Percentiles rank a stretch among this genome's conserved stretches.
These are phyloP conservation scores for Seiridium unicorne DNA, from an alignment of 2,329 filamentous ascomycete species.

Conservation along the genomic window DNA sequence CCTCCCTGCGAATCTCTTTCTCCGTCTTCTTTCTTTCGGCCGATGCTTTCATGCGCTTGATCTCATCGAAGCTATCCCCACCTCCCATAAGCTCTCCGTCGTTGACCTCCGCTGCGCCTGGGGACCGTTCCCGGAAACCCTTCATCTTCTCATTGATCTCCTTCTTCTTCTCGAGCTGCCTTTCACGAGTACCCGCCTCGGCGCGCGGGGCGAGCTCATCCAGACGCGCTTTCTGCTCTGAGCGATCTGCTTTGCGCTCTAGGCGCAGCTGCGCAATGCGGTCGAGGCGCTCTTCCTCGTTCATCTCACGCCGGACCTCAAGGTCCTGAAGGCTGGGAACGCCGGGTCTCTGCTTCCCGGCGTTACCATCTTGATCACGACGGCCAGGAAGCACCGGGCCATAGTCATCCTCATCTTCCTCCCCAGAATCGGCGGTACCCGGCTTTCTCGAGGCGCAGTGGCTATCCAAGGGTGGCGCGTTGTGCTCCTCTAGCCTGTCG, in stretches of 20 bases:
- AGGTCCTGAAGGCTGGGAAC: conserved; percentile 77
- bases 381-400: conserved; percentile 37
- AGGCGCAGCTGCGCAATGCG: conserved; percentile 52
- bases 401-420: conserved; percentile 59
- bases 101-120: conserved; percentile 58
- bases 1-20: conserved; percentile 78
- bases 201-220: conserved; percentile 83
- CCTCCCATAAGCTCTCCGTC: conserved; percentile 79
- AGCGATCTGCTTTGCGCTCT: conserved; percentile 63
- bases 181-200: conserved; percentile 78
- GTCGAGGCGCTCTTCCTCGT: conserved; percentile 47
- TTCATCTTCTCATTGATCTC: conserved; percentile 71
- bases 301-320: conserved; percentile 52
- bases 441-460: background rate
- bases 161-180: conserved; percentile 80
- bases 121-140: conserved; percentile 68
- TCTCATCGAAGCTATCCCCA: conserved; percentile 61
- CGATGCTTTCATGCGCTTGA: conserved; percentile 64
- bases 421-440: conserved; percentile 16
- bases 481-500: background rate
- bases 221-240: conserved; percentile 66
- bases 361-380: background rate
- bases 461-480: too few species aligned
- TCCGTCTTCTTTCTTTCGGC: conserved; percentile 77
- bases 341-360: conserved; percentile 46